Conservation (phyloP, 306 rosid species). For the Trifolium fragiferum region DNA sequence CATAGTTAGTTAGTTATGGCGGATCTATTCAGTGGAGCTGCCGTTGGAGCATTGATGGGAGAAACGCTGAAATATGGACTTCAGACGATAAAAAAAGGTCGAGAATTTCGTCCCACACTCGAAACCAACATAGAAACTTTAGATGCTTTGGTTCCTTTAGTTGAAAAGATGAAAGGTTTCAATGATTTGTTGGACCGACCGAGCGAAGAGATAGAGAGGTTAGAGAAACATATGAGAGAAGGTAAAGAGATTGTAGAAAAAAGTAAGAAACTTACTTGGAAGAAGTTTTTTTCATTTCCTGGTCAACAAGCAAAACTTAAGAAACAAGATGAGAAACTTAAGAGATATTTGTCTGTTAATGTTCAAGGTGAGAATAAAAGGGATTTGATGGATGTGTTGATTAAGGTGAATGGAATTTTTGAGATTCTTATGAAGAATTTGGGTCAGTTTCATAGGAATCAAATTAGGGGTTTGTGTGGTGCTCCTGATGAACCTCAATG, state of each 20-base stretch:
- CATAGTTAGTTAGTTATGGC: neutral
- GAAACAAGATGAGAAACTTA: neutral
- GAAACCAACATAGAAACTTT: constrained; percentile 32
- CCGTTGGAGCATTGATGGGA: constrained; percentile 30
- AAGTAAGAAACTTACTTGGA: constrained; percentile 43
- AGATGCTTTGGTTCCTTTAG: constrained; percentile 5
- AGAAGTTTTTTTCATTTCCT: constrained; percentile 36
- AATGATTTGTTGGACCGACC: constrained; percentile 39
- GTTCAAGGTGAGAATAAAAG: constrained; percentile 35
- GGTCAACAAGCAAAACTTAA: constrained; percentile 18
- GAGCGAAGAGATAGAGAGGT: constrained; percentile 4
- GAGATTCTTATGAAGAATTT: constrained; percentile 29
- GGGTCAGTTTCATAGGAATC: constrained; percentile 3
- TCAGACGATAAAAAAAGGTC: constrained; percentile 23
- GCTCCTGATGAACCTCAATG: constrained; percentile 47
- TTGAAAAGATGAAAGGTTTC: constrained; percentile 21
- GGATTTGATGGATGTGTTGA: constrained; percentile 40
- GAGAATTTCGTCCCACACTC: neutral
- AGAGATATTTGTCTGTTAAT: constrained; percentile 19
- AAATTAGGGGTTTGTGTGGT: constrained; percentile 20
- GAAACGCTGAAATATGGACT: neutral
- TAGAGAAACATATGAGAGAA: constrained; percentile 16
- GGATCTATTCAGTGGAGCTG: constrained; percentile 17
- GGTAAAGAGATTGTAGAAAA: constrained; percentile 40
- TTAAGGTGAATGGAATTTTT: neutral